These are phyloP conservation scores for Cucurbita moschata DNA, from an alignment of 306 rosid genomes.

Conservation along the genomic window DNA sequence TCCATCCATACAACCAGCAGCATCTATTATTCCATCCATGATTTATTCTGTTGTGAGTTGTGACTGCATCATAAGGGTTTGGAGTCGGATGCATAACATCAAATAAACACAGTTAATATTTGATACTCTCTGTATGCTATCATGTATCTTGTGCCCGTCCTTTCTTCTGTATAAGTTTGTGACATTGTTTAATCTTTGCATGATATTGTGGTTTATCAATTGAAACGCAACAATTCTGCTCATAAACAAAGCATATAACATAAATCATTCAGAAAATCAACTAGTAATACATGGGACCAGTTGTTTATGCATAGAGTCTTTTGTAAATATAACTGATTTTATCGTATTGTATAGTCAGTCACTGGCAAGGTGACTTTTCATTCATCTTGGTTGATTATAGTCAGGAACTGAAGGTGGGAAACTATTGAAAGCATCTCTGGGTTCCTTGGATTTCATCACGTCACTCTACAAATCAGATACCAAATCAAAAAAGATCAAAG, in stretches of 20 bases:
- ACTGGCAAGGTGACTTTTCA: slow-evolving; percentile 17
- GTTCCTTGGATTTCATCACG: slow-evolving; percentile 85
- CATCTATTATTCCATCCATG: background rate
- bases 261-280: background rate
- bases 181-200: background rate
- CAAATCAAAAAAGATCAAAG: slow-evolving; percentile 56
- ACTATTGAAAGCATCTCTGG: slow-evolving; percentile 70
- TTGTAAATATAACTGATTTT: background rate
- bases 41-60: background rate
- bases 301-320: background rate
- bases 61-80: background rate
- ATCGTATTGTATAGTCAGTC: background rate
- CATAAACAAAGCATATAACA: background rate
- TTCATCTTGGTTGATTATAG: slow-evolving; percentile 33
- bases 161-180: background rate
- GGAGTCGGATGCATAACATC: background rate
- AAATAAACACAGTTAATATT: background rate
- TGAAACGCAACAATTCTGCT: background rate
- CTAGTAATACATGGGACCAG: background rate
- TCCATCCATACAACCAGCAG: background rate
- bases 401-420: slow-evolving; percentile 38
- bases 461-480: slow-evolving; percentile 54
- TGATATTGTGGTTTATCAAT: background rate
- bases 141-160: background rate
- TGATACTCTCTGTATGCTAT: background rate